Percentiles rank a stretch among this genome's conserved stretches.
Evolutionary conservation across 495 filamentous ascomycete genomes (phyloP).

Genomic region (Astrothelium subdiscretum): DNA sequence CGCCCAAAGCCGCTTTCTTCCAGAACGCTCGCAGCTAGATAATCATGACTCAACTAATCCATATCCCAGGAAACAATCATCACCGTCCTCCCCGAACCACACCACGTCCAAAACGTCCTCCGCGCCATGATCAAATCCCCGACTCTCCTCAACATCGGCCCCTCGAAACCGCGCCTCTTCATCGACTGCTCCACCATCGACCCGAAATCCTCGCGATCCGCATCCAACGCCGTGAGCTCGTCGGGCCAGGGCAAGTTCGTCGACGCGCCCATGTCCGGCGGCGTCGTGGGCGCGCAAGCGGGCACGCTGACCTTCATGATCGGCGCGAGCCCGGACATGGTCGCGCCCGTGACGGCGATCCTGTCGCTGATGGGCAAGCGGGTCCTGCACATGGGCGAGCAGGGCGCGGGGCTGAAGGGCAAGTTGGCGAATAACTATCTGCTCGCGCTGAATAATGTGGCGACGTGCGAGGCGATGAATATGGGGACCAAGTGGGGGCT

Average conservation of each 20-base stretch:
- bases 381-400: constrained; percentile 67
- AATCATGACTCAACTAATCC: background rate
- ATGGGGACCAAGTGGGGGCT: constrained; percentile 76
- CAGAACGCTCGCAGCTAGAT: background rate
- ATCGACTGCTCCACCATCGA: constrained; percentile 24
- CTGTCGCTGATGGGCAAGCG: constrained; percentile 72
- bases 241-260: constrained; percentile 17
- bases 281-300: constrained; percentile 36
- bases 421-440: constrained; percentile 95
- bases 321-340: constrained; percentile 47
- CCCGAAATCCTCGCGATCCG: constrained; percentile 9
- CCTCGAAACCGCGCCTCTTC: constrained; percentile 12
- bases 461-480: constrained; percentile 86
- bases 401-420: constrained; percentile 67
- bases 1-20: background rate
- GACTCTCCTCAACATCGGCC: constrained; percentile 26
- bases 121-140: constrained; percentile 18
- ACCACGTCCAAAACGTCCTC: constrained; percentile 22
- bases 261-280: constrained; percentile 32
- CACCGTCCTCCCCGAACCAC: constrained; percentile 22
- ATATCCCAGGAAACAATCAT: constrained; percentile 17
- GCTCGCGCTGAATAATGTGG: constrained; percentile 84
- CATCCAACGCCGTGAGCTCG: constrained; percentile 3
- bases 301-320: constrained; percentile 58
- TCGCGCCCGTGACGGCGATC: constrained; percentile 50